phyloP scores from a whole-genome alignment of 495 filamentous ascomycete genomes.

The Friedmanniomyces simplex region DNA sequence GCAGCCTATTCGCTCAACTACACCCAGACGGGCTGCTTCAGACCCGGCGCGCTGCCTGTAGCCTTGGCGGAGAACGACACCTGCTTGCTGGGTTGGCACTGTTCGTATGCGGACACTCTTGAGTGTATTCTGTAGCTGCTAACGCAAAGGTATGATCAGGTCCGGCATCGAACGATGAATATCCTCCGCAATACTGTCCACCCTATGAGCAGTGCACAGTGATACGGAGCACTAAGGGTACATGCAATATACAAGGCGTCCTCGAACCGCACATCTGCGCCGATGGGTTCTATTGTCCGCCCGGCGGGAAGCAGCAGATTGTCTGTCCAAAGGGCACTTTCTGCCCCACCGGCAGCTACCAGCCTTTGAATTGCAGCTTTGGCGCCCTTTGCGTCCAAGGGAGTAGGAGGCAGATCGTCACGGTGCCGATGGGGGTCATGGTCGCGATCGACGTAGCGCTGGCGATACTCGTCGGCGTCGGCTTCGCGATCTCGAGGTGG shows the following conservation, averaged over 20 bases:
- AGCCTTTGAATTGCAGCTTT: conserved; percentile 15
- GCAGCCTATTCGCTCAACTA: conserved; percentile 1
- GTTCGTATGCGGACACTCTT: neutral
- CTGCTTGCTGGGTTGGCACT: conserved; percentile 13
- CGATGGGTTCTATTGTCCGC: conserved; percentile 16
- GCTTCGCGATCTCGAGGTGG: conserved; percentile 18
- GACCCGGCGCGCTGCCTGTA: conserved; percentile 13
- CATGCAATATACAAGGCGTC: conserved; percentile 13
- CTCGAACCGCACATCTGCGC: conserved; percentile 17
- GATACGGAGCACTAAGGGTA: conserved; percentile 2
- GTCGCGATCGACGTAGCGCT: conserved; percentile 35
- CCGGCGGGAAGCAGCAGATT: conserved; percentile 10
- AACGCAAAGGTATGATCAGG: neutral
- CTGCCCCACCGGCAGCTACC: conserved; percentile 13
- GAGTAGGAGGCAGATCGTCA: conserved; percentile 15
- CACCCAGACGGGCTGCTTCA: conserved; percentile 16
- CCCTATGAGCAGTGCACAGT: conserved; percentile 10
- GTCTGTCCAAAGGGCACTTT: conserved; percentile 17
- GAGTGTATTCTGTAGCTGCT: neutral
- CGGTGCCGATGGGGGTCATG: conserved; percentile 35
- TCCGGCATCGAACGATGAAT: conserved; percentile 3
- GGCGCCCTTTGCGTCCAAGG: conserved; percentile 12
- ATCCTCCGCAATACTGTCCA: conserved; percentile 19
- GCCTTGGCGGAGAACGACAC: conserved; percentile 20
- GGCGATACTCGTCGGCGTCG: conserved; percentile 11